phyloP scores from a whole-genome alignment of 257 asterid species.

The Cruciata laevipes region DNA sequence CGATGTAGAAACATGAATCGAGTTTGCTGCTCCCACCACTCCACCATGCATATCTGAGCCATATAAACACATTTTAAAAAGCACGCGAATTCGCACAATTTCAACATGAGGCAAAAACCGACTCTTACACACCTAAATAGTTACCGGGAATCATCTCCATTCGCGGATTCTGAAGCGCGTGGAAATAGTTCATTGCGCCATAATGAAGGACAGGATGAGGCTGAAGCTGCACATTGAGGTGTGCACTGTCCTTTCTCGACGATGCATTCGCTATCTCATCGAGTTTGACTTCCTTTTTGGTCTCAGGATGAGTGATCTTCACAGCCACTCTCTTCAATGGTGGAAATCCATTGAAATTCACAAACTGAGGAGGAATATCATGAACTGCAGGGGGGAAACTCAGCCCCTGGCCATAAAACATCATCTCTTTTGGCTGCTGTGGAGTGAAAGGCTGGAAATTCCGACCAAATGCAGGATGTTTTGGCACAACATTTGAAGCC shows the following conservation, averaged over 20 bases:
- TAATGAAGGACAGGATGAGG: constrained; percentile 16
- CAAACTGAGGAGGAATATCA: constrained; percentile 20
- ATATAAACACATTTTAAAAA: not conserved
- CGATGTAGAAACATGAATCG: constrained; percentile 8
- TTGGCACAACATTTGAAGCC: constrained; percentile 5
- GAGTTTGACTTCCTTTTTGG: constrained; percentile 26
- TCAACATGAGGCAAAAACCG: constrained; percentile 7
- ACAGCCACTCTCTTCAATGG: constrained; percentile 19
- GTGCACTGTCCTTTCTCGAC: constrained; percentile 4
- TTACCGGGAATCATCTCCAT: constrained; percentile 8
- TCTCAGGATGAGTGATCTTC: constrained; percentile 33
- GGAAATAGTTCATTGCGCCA: constrained; percentile 13
- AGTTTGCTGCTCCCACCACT: constrained; percentile 10
- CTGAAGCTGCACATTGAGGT: constrained; percentile 16
- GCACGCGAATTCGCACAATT: not conserved
- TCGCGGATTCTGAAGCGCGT: constrained; percentile 5
- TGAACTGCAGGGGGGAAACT: constrained; percentile 11
- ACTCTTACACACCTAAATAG: constrained; percentile 21
- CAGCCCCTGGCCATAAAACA: constrained; percentile 21
- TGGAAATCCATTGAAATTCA: constrained; percentile 14
- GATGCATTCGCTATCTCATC: constrained; percentile 17
- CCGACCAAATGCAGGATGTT: constrained; percentile 14
- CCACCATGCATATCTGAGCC: constrained; percentile 12
- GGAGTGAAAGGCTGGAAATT: constrained; percentile 20
- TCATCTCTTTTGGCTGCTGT: constrained; percentile 14